These are phyloP conservation scores for Betula pendula DNA, from an alignment of 306 rosid species.

Conservation along the genomic window DNA sequence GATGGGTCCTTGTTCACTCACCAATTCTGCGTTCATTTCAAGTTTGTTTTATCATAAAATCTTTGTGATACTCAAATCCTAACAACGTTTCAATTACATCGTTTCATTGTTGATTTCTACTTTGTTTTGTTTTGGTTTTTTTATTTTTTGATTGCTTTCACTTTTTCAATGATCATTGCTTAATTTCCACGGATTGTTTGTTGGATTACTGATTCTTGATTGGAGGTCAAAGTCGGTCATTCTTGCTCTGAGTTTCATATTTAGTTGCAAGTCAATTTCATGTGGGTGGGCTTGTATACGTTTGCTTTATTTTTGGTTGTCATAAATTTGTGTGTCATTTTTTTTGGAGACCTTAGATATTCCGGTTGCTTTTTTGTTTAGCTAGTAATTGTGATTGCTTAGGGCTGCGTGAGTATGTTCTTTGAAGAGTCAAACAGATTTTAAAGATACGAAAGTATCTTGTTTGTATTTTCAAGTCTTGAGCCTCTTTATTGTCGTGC, in stretches of 20 bases:
- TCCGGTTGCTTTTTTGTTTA: neutral
- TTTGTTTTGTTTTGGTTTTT: neutral
- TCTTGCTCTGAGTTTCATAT: neutral
- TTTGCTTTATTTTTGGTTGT: neutral
- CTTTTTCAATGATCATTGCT: neutral
- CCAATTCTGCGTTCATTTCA: neutral
- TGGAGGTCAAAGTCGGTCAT: neutral
- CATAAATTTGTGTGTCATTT: neutral
- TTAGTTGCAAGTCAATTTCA: neutral
- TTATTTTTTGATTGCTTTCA: neutral
- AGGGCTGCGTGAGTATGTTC: neutral
- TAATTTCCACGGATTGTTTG: neutral
- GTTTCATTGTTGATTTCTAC: no score
- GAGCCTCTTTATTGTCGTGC: slow-evolving; percentile 1
- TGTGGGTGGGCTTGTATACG: neutral
- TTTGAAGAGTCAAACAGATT: neutral
- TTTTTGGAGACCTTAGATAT: neutral
- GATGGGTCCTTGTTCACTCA: neutral
- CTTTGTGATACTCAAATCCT: no score
- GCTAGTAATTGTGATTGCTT: neutral
- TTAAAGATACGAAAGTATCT: neutral
- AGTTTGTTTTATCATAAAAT: neutral
- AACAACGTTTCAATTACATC: no score
- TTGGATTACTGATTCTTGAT: neutral
- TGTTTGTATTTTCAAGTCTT: neutral